phyloP scores from a whole-genome alignment of 140 eudicot species.

The Stevia rebaudiana region DNA sequence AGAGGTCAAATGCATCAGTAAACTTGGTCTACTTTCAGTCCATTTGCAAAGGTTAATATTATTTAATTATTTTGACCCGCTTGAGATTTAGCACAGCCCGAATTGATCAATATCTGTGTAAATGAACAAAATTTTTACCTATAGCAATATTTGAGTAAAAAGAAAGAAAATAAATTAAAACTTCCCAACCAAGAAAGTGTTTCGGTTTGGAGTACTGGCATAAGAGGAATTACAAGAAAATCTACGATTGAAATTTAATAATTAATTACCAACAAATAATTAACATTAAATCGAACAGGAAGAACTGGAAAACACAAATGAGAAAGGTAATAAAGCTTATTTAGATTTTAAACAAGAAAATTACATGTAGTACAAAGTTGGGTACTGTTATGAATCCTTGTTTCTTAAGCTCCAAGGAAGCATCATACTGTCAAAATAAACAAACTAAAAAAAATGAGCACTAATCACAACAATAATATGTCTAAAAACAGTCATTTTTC shows the following conservation, averaged over 20 bases:
- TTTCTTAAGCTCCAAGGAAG: conserved; percentile 77
- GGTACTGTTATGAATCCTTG: conserved; percentile 86
- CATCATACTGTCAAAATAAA: conserved; percentile 63
- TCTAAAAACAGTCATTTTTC: conserved; percentile 5
- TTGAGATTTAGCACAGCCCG: neutral
- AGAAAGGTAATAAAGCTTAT: neutral
- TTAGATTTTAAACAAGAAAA: neutral
- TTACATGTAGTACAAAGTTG: conserved; percentile 66
- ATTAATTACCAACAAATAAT: neutral
- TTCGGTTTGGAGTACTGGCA: neutral
- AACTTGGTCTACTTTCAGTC: neutral
- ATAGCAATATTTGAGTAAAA: neutral
- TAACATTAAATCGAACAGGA: neutral
- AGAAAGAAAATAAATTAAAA: neutral
- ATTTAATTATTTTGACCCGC: neutral
- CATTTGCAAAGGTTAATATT: neutral
- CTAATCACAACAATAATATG: neutral
- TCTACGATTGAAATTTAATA: neutral
- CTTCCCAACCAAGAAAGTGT: neutral
- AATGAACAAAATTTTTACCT: no score
- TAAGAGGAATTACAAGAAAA: neutral
- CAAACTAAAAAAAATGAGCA: neutral
- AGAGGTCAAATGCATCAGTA: neutral
- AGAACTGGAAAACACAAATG: conserved; percentile 1
- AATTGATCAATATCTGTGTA: neutral